These are phyloP conservation scores for Chondrus crispus DNA, from an alignment of 23 red algal species.

Conservation along the genomic window DNA sequence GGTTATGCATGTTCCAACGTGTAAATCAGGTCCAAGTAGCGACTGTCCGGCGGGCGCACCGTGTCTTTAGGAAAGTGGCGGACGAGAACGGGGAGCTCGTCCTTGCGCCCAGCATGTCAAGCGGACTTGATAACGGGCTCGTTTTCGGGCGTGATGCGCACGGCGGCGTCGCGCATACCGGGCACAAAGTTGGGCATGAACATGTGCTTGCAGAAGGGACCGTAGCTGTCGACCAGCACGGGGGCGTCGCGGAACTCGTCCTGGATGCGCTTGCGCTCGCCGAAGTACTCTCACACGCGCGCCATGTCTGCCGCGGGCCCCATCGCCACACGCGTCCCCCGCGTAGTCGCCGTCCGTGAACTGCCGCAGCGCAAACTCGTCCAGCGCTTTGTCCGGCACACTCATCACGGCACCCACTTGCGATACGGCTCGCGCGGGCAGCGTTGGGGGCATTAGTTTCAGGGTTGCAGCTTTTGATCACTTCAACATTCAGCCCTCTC, in stretches of 20 bases:
- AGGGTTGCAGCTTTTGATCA: no score
- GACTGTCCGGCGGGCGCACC: constrained; percentile 30
- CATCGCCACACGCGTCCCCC: constrained; percentile 75
- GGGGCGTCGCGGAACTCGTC: constrained; percentile 45
- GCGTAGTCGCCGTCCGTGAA: constrained; percentile 71
- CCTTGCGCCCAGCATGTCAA: constrained; percentile 70
- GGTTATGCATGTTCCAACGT: no score
- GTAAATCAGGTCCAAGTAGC: constrained; percentile 89
- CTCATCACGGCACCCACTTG: no score
- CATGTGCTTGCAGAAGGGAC: constrained; percentile 92
- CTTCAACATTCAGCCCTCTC: no score
- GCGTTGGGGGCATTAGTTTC: no score
- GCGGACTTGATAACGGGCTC: constrained; percentile 57
- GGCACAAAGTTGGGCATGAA: constrained; percentile 82
- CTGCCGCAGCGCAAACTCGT: constrained; percentile 75
- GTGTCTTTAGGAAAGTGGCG: constrained; percentile 62
- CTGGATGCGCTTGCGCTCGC: constrained; percentile 6
- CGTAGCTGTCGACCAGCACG: constrained; percentile 89
- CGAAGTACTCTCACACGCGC: constrained; percentile 18
- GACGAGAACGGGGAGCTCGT: constrained; percentile 88
- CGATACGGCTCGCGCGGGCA: no score
- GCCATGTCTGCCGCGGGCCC: constrained; percentile 48
- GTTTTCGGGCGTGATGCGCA: constrained; percentile 77
- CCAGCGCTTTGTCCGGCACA: no score
- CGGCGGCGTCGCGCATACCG: constrained; percentile 11